phyloP scores from a whole-genome alignment of 495 filamentous ascomycete species.

The Penicillium simplicissimum region DNA sequence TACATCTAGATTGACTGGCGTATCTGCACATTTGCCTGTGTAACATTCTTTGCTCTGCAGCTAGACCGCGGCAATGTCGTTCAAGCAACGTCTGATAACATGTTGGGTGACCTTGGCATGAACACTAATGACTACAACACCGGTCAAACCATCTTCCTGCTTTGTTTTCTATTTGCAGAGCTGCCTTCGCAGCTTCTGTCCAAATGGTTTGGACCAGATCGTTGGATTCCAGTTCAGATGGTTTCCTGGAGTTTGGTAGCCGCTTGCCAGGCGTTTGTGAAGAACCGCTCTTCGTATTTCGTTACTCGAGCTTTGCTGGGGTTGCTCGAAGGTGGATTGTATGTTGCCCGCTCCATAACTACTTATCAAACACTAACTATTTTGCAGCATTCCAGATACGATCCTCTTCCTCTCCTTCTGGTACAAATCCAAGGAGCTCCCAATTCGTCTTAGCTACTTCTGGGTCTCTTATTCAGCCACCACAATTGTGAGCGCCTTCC shows the following conservation, averaged over 20 bases:
- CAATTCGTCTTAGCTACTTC: conserved; percentile 64
- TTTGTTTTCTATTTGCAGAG: conserved; percentile 67
- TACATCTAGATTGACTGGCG: conserved; percentile 50
- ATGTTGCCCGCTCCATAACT: conserved; percentile 16
- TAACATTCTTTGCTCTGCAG: conserved; percentile 84
- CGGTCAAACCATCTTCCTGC: conserved; percentile 70
- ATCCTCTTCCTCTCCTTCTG: conserved; percentile 77
- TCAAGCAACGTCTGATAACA: conserved; percentile 70
- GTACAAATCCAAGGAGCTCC: conserved; percentile 69
- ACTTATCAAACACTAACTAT: background rate
- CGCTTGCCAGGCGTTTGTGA: conserved; percentile 64
- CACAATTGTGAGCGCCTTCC: conserved; percentile 64
- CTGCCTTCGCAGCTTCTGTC: conserved; percentile 72
- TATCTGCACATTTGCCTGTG: conserved; percentile 64
- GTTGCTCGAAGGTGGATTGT: conserved; percentile 75
- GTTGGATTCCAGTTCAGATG: conserved; percentile 86
- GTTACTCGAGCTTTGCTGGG: conserved; percentile 66
- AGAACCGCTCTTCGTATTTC: conserved; percentile 61
- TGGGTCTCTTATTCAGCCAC: conserved; percentile 72
- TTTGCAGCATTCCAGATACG: conserved; percentile 44
- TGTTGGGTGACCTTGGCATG: conserved; percentile 60
- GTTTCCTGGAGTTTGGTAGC: conserved; percentile 75
- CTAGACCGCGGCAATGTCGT: conserved; percentile 75
- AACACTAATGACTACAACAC: conserved; percentile 78
- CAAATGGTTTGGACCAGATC: conserved; percentile 76